Base-by-base conservation (phyloP, 495 filamentous ascomycete genomes). In the Sporormia fimetaria region DNA sequence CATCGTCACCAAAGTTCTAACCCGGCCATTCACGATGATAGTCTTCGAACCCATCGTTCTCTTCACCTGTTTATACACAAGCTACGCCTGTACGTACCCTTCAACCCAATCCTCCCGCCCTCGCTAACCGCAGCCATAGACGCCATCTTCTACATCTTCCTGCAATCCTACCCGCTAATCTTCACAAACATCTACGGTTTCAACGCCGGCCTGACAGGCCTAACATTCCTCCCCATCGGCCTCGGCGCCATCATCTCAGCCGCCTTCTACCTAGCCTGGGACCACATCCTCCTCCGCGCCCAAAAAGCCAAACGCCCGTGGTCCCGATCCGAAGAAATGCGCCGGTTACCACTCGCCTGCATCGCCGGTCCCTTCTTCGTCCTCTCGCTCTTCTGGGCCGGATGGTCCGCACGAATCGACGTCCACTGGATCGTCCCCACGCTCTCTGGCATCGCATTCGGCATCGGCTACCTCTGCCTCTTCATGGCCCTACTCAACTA, bases 401-500 rank as follows among this genome's bases (percentile, higher is more conserved):
- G 72, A 14, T 85, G 76, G 75, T 71, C 76, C 2, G 71, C 79
- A 1, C 62, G 63, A 3, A 32, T 60, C 2, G 58, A 51, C 14
- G 64, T 83, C 7, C 68, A 72, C 42, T 83, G 74, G 65, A 66
- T 73, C n/a, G 71, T 74, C 3, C 80, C 80, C 0, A 66, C 75
- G 15, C 49, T 82, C 2, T 69, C 75, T 0, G 80, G 78, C 0
- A 51, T 84, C 7, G 61, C 76, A 1, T 86, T 84, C 47, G 82
- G 82, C 12, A 63, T 76, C 21, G 81, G 77, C 6, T 84, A 79
- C 55, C 62, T 74, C 6, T 63, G 74, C 12, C 71, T 76, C 12
- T 84, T 83, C 57, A 76, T 77, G 28, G 73, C 76, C 0, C 68
- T 80, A 18, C 59, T 86, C 7, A 87, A 83, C 45, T 87, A 87